Evolutionary conservation across 441 rosid species (phyloP).

Genomic region (Isatis lusitanica): DNA sequence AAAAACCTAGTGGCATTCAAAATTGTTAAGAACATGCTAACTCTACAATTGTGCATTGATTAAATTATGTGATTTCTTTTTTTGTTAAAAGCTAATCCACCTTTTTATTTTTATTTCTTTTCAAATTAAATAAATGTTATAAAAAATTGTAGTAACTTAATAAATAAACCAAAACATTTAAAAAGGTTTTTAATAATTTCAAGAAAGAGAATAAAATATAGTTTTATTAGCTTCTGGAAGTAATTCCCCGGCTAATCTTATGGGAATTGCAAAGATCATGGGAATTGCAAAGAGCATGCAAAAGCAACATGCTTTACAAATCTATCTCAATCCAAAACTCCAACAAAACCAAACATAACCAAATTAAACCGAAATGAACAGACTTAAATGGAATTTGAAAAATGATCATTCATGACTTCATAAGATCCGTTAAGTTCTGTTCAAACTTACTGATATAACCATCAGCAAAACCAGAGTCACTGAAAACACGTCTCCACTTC

Average conservation of each 20-base stretch:
- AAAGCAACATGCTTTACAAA: not conserved
- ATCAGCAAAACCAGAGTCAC: constrained; percentile 33
- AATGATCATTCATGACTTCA: constrained; percentile 17
- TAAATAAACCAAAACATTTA: not conserved
- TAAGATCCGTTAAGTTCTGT: constrained; percentile 19
- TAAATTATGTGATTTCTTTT: not conserved
- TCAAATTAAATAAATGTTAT: not conserved
- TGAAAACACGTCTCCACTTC: constrained; percentile 40
- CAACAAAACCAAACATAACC: not conserved
- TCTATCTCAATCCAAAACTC: not conserved
- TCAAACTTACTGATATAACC: constrained; percentile 47
- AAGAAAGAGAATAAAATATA: not conserved
- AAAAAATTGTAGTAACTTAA: not conserved
- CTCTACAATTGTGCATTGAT: too few species aligned
- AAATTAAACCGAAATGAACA: not conserved
- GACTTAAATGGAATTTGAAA: not conserved
- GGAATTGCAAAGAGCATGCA: not conserved
- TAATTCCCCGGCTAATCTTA: not conserved
- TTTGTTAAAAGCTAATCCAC: not conserved
- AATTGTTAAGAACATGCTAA: too few species aligned
- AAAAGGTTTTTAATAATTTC: not conserved
- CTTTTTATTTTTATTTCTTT: too few species aligned
- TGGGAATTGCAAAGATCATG: not conserved
- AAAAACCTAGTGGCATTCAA: too few species aligned
- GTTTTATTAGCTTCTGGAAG: too few species aligned